Base-by-base conservation (phyloP, 305 asterid genomes). In the Petunia hybrid region DNA sequence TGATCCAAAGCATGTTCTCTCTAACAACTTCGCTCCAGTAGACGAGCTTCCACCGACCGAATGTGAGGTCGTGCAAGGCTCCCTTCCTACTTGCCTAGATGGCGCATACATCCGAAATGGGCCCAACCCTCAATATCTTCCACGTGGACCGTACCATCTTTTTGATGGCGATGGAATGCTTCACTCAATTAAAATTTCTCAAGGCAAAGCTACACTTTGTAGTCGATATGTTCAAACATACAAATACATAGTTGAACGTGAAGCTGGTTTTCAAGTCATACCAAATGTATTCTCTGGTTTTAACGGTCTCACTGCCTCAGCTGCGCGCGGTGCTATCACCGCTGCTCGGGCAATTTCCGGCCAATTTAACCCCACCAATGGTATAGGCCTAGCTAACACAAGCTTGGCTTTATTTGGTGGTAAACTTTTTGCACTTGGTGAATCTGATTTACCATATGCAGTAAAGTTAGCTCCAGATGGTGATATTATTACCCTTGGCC, bases 101-200 rank as follows among this genome's bases (percentile, higher is more conserved):
- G 94, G 92, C 2, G 89, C 88, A 0, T 90, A 90, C 84, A 84
- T 92, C 9, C 86, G 91, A 3, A 89, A 91, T 45, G 91, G 92
- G 76, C 92, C 93, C 0, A 91, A 89, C 43, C 92, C 97, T 4
- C 94, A 90, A 64, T 85, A 87, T 85, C 41, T 80, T 74, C 93
- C 93, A 2, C 84, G 80, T 3, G 94, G 94, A 1, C 93, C 92
- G 0, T 89, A 90, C 89, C 96, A 91, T 56, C 65, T 86, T 16
- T 84, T 88, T 16, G 95, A 91, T 57, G 95, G 95, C 0, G 97
- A 92, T 45, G 95, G 93, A 9, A 92, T 92, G 97, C 91, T 92
- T 12, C 97, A 90, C 70, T 55, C 87, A 4, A 13, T 89, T 55
- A 85, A 38, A 10, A 85, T 92, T 53, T 83, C 90, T 51, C 10